phyloP scores from a whole-genome alignment of 2,329 filamentous ascomycete species.

The Rhynchosporium graminicola region DNA sequence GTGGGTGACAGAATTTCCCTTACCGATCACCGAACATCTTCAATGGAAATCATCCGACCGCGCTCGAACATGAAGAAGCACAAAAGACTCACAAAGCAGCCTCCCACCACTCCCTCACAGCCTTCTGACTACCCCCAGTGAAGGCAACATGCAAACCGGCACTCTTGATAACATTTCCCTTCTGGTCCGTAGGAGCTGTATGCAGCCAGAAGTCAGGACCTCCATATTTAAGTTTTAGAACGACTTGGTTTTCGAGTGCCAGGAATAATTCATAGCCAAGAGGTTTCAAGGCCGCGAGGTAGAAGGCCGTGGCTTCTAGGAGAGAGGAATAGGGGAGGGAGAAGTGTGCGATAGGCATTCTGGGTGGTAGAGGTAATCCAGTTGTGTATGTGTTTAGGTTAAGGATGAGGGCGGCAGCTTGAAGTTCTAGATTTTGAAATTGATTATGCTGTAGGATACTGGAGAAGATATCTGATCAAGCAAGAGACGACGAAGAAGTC shows the following conservation, averaged over 20 bases:
- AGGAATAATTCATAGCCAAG: constrained; percentile 22
- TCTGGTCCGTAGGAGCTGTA: background rate
- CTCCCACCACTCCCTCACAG: constrained; percentile 20
- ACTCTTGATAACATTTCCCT: background rate
- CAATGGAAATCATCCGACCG: background rate
- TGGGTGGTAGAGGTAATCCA: background rate
- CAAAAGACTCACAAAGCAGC: constrained; percentile 24
- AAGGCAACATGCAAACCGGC: constrained; percentile 21
- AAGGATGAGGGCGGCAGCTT: too few relatives aligned
- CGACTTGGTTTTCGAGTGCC: constrained; percentile 12
- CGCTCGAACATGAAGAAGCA: background rate
- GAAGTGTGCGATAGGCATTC: constrained; percentile 24
- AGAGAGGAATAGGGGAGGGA: constrained; percentile 25
- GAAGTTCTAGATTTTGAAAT: too few relatives aligned
- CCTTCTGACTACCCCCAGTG: constrained; percentile 14
- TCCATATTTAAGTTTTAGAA: constrained; percentile 13
- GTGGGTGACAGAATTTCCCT: too few relatives aligned
- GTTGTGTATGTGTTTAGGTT: too few relatives aligned
- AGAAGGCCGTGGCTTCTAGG: constrained; percentile 20
- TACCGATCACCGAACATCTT: too few relatives aligned
- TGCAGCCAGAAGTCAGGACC: constrained; percentile 29
- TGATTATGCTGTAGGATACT: too few relatives aligned
- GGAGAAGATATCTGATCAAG: too few relatives aligned
- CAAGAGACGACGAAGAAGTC: too few relatives aligned
- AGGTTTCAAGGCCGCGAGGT: constrained; percentile 21